Conservation (phyloP, 306 rosid species). For the Bauhinia variegata region DNA sequence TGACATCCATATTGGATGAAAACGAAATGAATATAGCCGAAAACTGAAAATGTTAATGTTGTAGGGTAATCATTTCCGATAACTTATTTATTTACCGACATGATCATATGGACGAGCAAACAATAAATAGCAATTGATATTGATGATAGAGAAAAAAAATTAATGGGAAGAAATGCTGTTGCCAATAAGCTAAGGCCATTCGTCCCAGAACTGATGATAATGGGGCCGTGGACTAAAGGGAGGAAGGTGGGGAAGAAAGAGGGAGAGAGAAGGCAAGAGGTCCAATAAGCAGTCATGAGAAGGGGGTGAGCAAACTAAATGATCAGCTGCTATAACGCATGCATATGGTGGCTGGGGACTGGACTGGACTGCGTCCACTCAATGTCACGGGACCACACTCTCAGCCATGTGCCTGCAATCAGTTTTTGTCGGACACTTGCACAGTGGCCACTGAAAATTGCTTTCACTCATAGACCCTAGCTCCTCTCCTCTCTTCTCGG, state of each 20-base stretch:
- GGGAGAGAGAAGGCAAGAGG: slow-evolving; percentile 6
- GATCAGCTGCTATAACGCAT: too few relatives aligned
- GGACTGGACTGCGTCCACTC: not conserved
- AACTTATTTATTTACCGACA: not conserved
- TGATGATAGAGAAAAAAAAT: too few relatives aligned
- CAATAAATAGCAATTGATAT: too few relatives aligned
- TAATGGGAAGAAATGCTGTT: too few relatives aligned
- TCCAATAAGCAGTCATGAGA: not conserved
- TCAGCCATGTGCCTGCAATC: slow-evolving; percentile 40
- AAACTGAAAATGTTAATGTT: too few relatives aligned
- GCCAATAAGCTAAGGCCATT: too few relatives aligned
- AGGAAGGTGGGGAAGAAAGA: not conserved
- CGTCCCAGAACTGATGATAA: slow-evolving; percentile 17
- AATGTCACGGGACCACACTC: slow-evolving; percentile 42
- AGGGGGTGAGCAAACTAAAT: not conserved
- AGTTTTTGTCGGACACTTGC: slow-evolving; percentile 46
- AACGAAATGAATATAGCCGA: slow-evolving; percentile 13
- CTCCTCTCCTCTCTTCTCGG: slow-evolving; percentile 20
- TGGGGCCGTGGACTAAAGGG: slow-evolving; percentile 31
- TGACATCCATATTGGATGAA: slow-evolving; percentile 3
- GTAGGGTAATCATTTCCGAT: not conserved
- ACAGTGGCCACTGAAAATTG: slow-evolving; percentile 49
- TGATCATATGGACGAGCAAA: too few relatives aligned
- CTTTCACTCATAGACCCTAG: not conserved
- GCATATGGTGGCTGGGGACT: slow-evolving; percentile 23